Evolutionary conservation across 495 filamentous ascomycete genomes (phyloP).

Genomic region (Rhypophila decipiens): DNA sequence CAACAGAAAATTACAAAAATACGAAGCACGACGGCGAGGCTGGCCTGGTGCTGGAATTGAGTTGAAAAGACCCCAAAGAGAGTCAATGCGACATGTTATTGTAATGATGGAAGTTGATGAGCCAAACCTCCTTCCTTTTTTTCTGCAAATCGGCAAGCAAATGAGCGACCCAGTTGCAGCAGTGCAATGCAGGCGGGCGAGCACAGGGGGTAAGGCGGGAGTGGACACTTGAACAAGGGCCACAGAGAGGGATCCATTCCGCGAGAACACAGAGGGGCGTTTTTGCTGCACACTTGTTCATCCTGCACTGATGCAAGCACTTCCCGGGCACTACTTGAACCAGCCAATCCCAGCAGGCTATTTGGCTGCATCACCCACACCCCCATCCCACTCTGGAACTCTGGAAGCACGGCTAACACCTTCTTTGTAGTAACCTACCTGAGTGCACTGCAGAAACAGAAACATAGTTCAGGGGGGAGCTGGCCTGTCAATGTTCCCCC

Average conservation of each 20-base stretch:
- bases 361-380: not conserved
- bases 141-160: not conserved
- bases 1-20: not conserved
- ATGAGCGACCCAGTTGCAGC: not conserved
- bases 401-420: not conserved
- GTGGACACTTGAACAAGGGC: not conserved
- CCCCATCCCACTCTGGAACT: not conserved
- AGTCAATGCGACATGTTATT: not conserved
- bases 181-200: not conserved
- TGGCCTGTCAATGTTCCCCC: no score
- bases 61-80: not conserved
- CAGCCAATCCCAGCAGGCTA: conserved; percentile 11
- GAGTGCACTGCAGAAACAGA: not conserved
- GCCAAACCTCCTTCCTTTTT: not conserved
- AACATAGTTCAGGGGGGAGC: not conserved
- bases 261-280: conserved; percentile 3
- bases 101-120: not conserved
- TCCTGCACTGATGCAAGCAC: conserved; percentile 4
- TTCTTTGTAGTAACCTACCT: not conserved
- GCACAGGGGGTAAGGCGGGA: not conserved
- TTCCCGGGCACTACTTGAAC: not conserved
- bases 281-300: not conserved
- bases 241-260: not conserved
- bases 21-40: not conserved
- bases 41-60: not conserved